Evolutionary conservation across 768 basidiomycete species (phyloP).

Genomic region (Cyclocybe aegerita): DNA sequence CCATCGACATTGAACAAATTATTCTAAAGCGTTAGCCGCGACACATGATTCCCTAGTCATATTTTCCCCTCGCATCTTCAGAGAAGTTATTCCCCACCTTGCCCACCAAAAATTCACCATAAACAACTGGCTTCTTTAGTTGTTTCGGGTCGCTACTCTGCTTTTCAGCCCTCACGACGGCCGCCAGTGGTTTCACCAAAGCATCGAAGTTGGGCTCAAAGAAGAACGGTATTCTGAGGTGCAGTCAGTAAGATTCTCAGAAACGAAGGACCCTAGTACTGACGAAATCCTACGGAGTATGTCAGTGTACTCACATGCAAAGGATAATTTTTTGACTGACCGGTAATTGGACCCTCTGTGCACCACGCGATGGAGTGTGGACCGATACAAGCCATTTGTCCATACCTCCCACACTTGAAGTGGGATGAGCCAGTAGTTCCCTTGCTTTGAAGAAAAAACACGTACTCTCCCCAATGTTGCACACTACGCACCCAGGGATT

Average conservation of each 20-base stretch:
- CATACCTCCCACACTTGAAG: conserved; percentile 86
- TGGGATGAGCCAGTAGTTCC: not conserved
- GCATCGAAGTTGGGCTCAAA: conserved; percentile 90
- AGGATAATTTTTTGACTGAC: conserved; percentile 21
- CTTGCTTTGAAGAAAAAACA: conserved; percentile 2
- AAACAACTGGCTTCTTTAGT: conserved; percentile 48
- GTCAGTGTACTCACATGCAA: not conserved
- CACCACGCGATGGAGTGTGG: conserved; percentile 88
- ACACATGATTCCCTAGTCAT: conserved; percentile 18
- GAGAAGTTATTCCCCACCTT: conserved; percentile 81
- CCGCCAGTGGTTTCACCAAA: conserved; percentile 59
- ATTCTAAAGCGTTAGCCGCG: not conserved
- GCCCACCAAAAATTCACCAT: conserved; percentile 73
- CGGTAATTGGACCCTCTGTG: conserved; percentile 74
- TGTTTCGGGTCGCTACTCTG: conserved; percentile 10
- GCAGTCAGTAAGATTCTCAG: conserved; percentile 3
- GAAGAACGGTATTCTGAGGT: conserved; percentile 81
- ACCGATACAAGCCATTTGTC: conserved; percentile 82
- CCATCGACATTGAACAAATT: not conserved
- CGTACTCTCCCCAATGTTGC: conserved; percentile 91
- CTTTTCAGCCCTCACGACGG: conserved; percentile 45
- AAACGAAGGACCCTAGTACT: conserved; percentile 22
- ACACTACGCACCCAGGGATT: conserved; percentile 78
- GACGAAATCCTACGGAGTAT: conserved; percentile 63
- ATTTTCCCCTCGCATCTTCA: conserved; percentile 34